Conservation (phyloP, 768 basidiomycete genomes). For the Leucogyrophana mollusca region DNA sequence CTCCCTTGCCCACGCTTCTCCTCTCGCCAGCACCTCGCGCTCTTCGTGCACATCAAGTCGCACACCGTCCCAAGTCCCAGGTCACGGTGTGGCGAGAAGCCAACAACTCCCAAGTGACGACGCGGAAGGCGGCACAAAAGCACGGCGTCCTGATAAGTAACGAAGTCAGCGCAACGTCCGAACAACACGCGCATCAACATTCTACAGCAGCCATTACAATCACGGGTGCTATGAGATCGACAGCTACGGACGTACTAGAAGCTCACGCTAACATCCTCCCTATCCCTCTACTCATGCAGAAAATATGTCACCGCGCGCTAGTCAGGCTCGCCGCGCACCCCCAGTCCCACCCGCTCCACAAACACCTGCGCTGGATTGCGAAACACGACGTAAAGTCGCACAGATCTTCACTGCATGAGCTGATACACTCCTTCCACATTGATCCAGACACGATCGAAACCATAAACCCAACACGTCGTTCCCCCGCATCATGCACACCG, state of each 20-base stretch:
- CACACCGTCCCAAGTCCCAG: too few relatives aligned
- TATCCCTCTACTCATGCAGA: neutral
- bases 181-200: too few relatives aligned
- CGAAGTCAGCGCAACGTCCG: too few relatives aligned
- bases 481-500: conserved; percentile 16
- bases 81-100: too few relatives aligned
- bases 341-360: conserved; percentile 1
- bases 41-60: conserved; percentile 68
- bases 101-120: too few relatives aligned
- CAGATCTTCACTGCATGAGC: conserved; percentile 19
- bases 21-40: conserved; percentile 60
- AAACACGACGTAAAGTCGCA: conserved; percentile 8
- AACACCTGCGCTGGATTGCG: neutral
- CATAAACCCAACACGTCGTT: conserved; percentile 6
- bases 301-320: neutral
- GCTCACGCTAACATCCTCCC: conserved; percentile 20
- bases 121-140: too few relatives aligned
- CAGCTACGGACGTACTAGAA: conserved; percentile 17
- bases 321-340: neutral
- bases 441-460: conserved; percentile 11
- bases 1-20: conserved; percentile 67
- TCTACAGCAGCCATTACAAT: conserved; percentile 1
- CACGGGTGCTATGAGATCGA: conserved; percentile 10
- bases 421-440: conserved; percentile 11
- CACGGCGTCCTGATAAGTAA: too few relatives aligned